Conservation (phyloP, 495 filamentous ascomycete genomes). For the Aspergillus sparsus region DNA sequence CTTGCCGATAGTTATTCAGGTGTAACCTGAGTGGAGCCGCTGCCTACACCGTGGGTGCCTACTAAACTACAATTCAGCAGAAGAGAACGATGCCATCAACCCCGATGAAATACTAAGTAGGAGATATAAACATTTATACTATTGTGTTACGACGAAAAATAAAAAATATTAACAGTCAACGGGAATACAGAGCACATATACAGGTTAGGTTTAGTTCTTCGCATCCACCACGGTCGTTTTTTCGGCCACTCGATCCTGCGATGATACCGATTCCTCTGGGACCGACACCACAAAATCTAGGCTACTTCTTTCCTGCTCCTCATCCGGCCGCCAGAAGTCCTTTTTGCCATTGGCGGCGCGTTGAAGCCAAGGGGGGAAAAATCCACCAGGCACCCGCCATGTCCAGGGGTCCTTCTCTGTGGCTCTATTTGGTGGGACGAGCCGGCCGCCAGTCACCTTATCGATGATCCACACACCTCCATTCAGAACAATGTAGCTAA, state of each 20-base stretch:
- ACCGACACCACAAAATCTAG: slow-evolving; percentile 9
- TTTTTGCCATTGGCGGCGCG: slow-evolving; percentile 62
- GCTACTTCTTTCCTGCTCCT: slow-evolving; percentile 25
- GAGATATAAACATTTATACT: neutral
- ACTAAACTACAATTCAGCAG: too few relatives aligned
- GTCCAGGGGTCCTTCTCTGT: slow-evolving; percentile 73
- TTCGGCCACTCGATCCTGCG: slow-evolving; percentile 20
- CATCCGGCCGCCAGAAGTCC: slow-evolving; percentile 61
- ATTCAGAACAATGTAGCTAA: slow-evolving; percentile 72
- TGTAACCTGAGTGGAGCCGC: too few relatives aligned
- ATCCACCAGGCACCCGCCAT: slow-evolving; percentile 64
- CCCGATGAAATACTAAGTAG: too few relatives aligned
- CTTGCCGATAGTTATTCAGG: neutral
- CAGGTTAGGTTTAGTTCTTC: neutral
- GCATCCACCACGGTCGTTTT: slow-evolving; percentile 10
- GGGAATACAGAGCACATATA: neutral
- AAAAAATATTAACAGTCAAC: neutral
- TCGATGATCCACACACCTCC: slow-evolving; percentile 63
- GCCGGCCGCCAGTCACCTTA: slow-evolving; percentile 61
- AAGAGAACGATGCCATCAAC: too few relatives aligned
- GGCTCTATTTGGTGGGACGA: slow-evolving; percentile 67
- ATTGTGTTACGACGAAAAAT: neutral
- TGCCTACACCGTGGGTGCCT: too few relatives aligned
- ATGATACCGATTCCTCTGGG: slow-evolving; percentile 16
- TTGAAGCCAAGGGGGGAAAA: slow-evolving; percentile 69